Evolutionary conservation across 768 basidiomycete species (phyloP).

Genomic region (Boletus huronensis): DNA sequence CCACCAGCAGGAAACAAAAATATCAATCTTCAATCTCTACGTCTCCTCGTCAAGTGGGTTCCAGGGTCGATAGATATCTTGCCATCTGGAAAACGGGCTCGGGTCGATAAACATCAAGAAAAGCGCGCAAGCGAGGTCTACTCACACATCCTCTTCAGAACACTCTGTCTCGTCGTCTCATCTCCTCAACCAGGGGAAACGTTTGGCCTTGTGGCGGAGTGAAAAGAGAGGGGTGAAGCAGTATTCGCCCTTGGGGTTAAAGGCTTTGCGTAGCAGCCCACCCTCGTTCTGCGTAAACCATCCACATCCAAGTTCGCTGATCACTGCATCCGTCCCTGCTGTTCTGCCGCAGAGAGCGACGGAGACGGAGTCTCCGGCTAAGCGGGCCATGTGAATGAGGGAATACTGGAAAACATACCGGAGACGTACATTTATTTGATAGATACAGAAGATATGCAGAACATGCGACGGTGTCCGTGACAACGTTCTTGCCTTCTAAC

Average conservation of each 20-base stretch:
- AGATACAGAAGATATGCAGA: constrained; percentile 27
- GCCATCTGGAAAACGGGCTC: constrained; percentile 7
- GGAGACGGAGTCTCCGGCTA: constrained; percentile 4
- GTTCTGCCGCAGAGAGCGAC: too few relatives aligned
- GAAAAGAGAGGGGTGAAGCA: constrained; percentile 11
- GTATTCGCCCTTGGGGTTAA: background rate
- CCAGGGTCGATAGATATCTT: constrained; percentile 17
- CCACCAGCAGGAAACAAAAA: background rate
- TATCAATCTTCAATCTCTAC: constrained; percentile 1
- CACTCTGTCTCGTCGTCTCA: background rate
- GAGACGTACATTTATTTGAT: constrained; percentile 12
- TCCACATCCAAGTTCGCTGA: background rate
- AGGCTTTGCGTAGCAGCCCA: constrained; percentile 3
- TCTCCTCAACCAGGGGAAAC: background rate
- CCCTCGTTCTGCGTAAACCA: constrained; percentile 7
- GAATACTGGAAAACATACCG: background rate
- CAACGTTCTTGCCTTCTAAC: constrained; percentile 22
- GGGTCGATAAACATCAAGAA: background rate
- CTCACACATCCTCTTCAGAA: constrained; percentile 6
- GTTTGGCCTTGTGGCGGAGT: constrained; percentile 6
- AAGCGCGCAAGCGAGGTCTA: background rate
- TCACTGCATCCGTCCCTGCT: too few relatives aligned
- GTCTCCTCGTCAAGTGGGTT: constrained; percentile 19
- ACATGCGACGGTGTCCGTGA: constrained; percentile 24
- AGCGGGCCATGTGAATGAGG: background rate